Conservation (phyloP, 169 alveolate species). For the Cryptosporidium ryanae region DNA sequence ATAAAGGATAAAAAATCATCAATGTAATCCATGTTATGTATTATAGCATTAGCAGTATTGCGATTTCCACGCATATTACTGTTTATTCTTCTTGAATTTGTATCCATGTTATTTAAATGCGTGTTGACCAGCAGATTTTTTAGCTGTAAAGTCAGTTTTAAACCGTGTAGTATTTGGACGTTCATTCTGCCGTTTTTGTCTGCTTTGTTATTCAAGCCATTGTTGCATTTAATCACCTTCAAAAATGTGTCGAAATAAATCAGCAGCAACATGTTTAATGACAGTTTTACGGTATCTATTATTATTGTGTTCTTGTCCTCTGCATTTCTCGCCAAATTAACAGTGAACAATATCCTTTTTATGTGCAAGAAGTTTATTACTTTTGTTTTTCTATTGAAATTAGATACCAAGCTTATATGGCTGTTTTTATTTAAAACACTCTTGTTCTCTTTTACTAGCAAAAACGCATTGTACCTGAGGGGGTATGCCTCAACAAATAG, state of each 20-base stretch:
- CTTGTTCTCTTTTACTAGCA: not conserved
- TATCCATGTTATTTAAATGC: not conserved
- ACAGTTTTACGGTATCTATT: not conserved
- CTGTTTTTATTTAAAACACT: not conserved
- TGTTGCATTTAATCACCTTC: not conserved
- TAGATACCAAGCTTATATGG: constrained; percentile 6
- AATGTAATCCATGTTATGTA: not conserved
- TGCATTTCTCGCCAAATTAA: not conserved
- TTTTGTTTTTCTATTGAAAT: constrained; percentile 17
- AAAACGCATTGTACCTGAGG: not conserved
- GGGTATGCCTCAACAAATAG: constrained; percentile 38
- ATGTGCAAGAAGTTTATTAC: not conserved
- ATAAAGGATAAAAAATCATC: constrained; percentile 9
- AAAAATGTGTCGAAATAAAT: constrained; percentile 18
- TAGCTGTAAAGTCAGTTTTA: constrained; percentile 15
- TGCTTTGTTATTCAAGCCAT: not conserved
- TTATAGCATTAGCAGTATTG: not conserved
- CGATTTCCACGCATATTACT: not conserved
- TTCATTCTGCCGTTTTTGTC: not conserved
- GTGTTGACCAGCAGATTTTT: not conserved
- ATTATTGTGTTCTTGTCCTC: not conserved
- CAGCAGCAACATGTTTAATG: not conserved
- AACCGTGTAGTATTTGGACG: not conserved
- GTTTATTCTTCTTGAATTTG: not conserved
- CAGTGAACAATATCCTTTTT: not conserved